Conservation (phyloP, 1,139 yeast genomes). For the Candida sanyaensis region DNA sequence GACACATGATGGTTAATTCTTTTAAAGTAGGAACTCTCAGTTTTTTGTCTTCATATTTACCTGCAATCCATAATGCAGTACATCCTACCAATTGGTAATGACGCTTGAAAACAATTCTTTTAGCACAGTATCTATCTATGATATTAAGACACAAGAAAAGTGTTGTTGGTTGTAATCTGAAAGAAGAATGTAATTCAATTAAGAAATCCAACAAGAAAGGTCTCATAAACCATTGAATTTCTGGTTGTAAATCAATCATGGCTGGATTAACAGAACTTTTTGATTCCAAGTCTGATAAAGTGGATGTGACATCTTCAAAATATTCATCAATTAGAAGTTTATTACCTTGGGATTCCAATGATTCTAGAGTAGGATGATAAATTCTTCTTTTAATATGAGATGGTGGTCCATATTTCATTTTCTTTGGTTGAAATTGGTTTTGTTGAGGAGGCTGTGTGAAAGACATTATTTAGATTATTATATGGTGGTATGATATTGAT, state of each 20-base stretch:
- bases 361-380: constrained; percentile 46
- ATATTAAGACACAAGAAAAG: constrained; percentile 77
- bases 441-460: constrained; percentile 5
- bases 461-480: neutral
- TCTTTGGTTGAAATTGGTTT: constrained; percentile 2
- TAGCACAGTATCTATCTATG: constrained; percentile 89
- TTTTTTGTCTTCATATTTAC: constrained; percentile 89
- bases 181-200: constrained; percentile 76
- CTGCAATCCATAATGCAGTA: constrained; percentile 93
- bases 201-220: constrained; percentile 84
- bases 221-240: constrained; percentile 90
- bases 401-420: constrained; percentile 47
- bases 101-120: constrained; percentile 84
- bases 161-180: constrained; percentile 77
- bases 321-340: constrained; percentile 45
- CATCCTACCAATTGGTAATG: constrained; percentile 94
- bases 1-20: constrained; percentile 77
- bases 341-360: constrained; percentile 49
- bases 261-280: constrained; percentile 47
- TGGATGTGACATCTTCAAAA: constrained; percentile 29
- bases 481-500: neutral
- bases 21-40: constrained; percentile 77
- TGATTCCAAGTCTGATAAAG: constrained; percentile 31
- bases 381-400: constrained; percentile 35
- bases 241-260: constrained; percentile 91